Evolutionary conservation across 2,329 filamentous ascomycete species (phyloP).

Genomic region (Aspergillus aculeatinus): DNA sequence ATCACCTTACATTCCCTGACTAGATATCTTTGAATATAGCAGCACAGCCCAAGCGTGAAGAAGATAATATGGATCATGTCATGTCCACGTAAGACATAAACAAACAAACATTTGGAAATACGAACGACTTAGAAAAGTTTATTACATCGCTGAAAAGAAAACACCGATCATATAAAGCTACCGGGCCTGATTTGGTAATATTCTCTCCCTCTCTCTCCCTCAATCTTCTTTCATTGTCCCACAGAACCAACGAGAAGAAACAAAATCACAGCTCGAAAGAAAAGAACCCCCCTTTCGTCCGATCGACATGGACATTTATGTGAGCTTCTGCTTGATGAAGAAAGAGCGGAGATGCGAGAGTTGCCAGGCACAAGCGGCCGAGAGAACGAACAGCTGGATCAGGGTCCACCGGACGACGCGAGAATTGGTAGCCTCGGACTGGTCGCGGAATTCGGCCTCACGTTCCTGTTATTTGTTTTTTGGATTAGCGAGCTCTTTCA

Average conservation of each 20-base stretch:
- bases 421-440: conserved; percentile 88
- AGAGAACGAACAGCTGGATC: conserved; percentile 81
- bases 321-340: conserved; percentile 99
- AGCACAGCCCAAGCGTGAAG: background rate
- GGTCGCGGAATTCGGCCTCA: conserved; percentile 96
- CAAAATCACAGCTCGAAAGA: background rate
- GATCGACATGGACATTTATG: conserved; percentile 52
- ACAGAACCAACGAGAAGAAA: background rate
- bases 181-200: background rate
- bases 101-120: background rate
- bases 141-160: conserved; percentile 1
- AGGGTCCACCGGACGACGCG: conserved; percentile 93
- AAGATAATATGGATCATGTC: background rate
- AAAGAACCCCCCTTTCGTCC: background rate
- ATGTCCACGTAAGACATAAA: background rate
- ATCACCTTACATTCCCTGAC: no score
- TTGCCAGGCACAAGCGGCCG: conserved; percentile 92
- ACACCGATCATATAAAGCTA: background rate
- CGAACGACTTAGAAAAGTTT: background rate
- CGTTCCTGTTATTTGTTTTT: conserved; percentile 65
- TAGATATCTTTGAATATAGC: no score
- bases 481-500: background rate
- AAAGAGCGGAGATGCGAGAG: conserved; percentile 91
- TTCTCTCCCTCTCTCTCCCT: background rate
- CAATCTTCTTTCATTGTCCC: background rate